Conservation (phyloP, 257 asterid species). For the Cordia subcordata region DNA sequence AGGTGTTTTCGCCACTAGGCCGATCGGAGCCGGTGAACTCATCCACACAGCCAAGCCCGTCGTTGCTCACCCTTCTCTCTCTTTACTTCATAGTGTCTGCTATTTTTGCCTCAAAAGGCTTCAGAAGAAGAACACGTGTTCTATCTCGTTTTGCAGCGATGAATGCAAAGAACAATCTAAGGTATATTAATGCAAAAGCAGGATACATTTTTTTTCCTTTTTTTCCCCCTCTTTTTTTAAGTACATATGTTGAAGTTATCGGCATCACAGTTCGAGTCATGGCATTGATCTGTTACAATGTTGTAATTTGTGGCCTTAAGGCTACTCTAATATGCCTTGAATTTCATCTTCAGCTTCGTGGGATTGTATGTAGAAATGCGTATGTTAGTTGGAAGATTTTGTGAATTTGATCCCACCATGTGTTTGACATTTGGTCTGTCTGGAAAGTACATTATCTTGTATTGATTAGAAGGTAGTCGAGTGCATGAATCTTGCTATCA, state of each 20-base stretch:
- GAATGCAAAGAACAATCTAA: conserved; percentile 44
- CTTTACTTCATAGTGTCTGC: conserved; percentile 47
- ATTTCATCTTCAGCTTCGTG: too few species aligned
- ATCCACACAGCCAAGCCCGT: conserved; percentile 69
- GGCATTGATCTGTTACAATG: neutral
- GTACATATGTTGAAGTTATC: too few species aligned
- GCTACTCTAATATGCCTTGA: neutral
- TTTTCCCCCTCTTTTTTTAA: too few species aligned
- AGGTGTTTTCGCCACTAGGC: conserved; percentile 61
- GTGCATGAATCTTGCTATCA: too few species aligned
- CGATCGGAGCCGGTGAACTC: conserved; percentile 58
- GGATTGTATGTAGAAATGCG: neutral
- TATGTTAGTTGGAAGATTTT: neutral
- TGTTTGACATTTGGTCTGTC: conserved; percentile 23
- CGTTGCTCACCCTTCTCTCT: conserved; percentile 54
- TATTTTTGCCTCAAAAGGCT: conserved; percentile 60
- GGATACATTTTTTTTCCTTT: too few species aligned
- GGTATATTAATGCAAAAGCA: conserved; percentile 21
- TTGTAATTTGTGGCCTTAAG: too few species aligned
- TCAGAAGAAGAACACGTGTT: conserved; percentile 9
- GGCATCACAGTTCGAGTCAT: too few species aligned
- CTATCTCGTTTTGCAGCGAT: conserved; percentile 45
- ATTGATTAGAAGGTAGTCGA: too few species aligned
- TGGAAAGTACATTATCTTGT: neutral
- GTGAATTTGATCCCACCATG: neutral